These are phyloP conservation scores for Calonectria henricotiae DNA, from an alignment of 2,329 filamentous ascomycete species.

Conservation along the genomic window DNA sequence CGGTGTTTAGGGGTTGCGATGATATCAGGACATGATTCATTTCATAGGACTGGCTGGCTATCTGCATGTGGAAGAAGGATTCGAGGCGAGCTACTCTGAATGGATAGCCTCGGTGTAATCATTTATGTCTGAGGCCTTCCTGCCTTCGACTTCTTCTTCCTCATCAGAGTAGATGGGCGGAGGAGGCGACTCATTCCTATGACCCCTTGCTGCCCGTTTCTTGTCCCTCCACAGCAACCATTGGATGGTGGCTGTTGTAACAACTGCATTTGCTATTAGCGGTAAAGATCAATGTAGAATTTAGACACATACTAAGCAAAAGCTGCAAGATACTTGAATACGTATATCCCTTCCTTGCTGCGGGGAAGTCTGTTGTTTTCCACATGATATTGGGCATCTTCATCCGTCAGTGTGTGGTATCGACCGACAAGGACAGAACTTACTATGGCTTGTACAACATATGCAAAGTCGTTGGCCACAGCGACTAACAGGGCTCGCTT, in stretches of 20 bases:
- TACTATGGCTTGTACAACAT: conserved; percentile 45
- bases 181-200: conserved; percentile 2
- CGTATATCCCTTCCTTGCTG: conserved; percentile 38
- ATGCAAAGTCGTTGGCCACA: conserved; percentile 38
- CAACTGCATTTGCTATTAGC: neutral
- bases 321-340: conserved; percentile 39
- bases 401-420: neutral
- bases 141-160: neutral
- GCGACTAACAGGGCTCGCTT: conserved; percentile 44
- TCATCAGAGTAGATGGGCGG: conserved; percentile 4
- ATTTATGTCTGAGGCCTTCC: neutral
- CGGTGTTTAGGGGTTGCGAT: neutral
- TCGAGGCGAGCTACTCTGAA: neutral
- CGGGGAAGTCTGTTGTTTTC: conserved; percentile 44
- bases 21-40: too few species aligned
- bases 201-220: neutral
- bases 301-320: conserved; percentile 28
- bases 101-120: neutral
- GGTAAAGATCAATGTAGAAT: neutral
- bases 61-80: too few species aligned
- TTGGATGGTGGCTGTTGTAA: neutral
- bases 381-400: conserved; percentile 43
- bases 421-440: neutral
- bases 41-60: too few species aligned
- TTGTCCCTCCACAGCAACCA: conserved; percentile 6